Conservation (phyloP, 257 asterid species). For the Ballota nigra region DNA sequence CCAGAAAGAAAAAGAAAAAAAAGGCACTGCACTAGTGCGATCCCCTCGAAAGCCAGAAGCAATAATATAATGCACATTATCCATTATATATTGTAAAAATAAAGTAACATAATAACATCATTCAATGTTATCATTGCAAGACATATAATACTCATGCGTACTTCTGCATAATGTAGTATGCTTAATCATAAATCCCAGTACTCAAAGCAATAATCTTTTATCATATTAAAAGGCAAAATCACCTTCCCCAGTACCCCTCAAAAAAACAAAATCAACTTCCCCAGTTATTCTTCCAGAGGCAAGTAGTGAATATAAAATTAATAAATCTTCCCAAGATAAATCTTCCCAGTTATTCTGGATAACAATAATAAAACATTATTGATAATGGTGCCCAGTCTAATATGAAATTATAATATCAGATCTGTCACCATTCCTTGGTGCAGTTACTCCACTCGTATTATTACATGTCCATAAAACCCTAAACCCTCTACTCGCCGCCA, state of each 20-base stretch:
- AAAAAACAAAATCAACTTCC: conserved; percentile 23
- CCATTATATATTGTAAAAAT: neutral
- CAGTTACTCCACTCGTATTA: conserved; percentile 15
- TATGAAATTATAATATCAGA: conserved; percentile 19
- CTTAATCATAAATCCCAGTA: neutral
- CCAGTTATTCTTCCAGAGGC: conserved; percentile 22
- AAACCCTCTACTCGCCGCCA: conserved; percentile 27
- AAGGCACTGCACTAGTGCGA: neutral
- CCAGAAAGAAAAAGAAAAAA: neutral
- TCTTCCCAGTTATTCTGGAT: no score
- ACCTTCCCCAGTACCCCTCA: conserved; percentile 30
- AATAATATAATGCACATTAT: neutral
- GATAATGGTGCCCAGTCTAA: conserved; percentile 7
- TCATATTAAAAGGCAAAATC: conserved; percentile 12
- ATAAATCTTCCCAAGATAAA: conserved; percentile 27
- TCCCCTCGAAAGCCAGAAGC: neutral
- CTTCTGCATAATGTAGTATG: conserved; percentile 15
- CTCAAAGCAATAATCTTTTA: conserved; percentile 17
- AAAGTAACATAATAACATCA: conserved; percentile 1
- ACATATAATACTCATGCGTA: neutral
- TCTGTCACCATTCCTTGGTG: conserved; percentile 29
- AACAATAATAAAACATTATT: conserved; percentile 2
- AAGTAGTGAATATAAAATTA: conserved; percentile 8
- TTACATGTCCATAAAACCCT: conserved; percentile 24
- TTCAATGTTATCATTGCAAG: neutral